Base-by-base conservation (phyloP, 2,329 filamentous ascomycete genomes). In the Pseudocercospora musae region DNA sequence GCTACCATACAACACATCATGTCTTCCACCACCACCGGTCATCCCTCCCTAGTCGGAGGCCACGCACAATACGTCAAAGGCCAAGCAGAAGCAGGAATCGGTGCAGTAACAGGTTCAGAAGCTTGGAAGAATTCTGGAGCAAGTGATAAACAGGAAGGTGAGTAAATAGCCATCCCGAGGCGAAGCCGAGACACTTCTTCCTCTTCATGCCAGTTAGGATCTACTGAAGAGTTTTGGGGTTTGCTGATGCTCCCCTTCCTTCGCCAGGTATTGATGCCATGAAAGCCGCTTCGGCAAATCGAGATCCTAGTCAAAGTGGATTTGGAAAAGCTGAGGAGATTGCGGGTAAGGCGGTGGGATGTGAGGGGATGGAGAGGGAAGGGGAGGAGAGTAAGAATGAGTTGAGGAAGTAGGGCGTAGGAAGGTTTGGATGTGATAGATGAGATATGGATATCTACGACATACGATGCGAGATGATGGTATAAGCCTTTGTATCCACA, bases 31-130 rank as follows among this genome's bases (percentile, higher is more conserved):
- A 66, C 66, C n/a, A n/a, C n/a, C n/a, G n/a, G n/a, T n/a, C n/a
- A 85, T 63, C 84, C 87, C 20, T 82, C 86, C 49, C 85, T 91
- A 66, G 71, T 90, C 48, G 79, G 82, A 62, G 82, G 84, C 46
- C 88, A 90, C 72, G 86, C 81, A 31, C 85, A 89, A 71, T 91
- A 89, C 70, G 81, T 85, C 70, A 90, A 90, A 71, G 88, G 88
- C 57, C 85, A 85, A 6, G 83, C 85, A 59, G 86, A 89, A 78
- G 78, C 81, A 48, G 79, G 82, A 5, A 82, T 90, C 59, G 88
- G 88, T 58, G 81, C 77, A 69, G 74, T 87, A 1, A 89, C 85
- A 0, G 86, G 86, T 64, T 86, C 83, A 37, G 78, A 85, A 40
- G 79, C 84, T 7, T 90, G 88, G 89, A 85, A 84, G 61, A 70